These are phyloP conservation scores for Leishmania amazonensis DNA, from an alignment of 208 protist species.

Conservation along the genomic window DNA sequence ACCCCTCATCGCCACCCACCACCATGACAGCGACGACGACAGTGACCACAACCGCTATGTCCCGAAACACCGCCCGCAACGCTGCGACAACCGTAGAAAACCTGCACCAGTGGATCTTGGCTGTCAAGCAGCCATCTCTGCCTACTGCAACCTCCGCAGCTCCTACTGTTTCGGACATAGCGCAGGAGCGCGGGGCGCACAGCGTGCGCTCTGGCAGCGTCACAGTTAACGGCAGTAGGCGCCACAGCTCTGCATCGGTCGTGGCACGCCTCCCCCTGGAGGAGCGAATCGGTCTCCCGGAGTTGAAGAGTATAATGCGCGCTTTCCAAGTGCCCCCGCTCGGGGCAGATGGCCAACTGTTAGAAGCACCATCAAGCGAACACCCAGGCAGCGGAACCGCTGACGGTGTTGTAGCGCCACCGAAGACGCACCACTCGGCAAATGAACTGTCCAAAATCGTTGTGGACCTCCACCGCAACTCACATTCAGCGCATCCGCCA, in stretches of 20 bases:
- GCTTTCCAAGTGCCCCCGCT: slow-evolving; percentile 32
- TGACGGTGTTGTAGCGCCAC: neutral
- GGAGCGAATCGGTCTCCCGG: slow-evolving; percentile 56
- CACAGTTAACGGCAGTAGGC: neutral
- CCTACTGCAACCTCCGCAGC: neutral
- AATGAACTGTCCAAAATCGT: slow-evolving; percentile 18
- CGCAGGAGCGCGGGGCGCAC: neutral
- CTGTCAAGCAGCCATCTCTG: slow-evolving; percentile 21
- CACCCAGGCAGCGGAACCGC: neutral
- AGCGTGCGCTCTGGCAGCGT: neutral
- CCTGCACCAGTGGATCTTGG: slow-evolving; percentile 43
- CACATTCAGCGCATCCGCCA: neutral
- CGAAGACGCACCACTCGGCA: slow-evolving; percentile 1
- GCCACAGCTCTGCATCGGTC: neutral
- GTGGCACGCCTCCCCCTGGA: slow-evolving; percentile 24
- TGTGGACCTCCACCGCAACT: neutral
- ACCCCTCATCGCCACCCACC: neutral
- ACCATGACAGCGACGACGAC: neutral
- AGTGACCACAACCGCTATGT: neutral
- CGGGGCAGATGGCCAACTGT: neutral
- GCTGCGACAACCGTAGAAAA: slow-evolving; percentile 17
- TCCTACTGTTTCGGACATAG: neutral
- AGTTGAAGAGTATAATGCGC: slow-evolving; percentile 53
- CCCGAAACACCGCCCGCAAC: slow-evolving; percentile 3
- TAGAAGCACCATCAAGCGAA: neutral